Evolutionary conservation across 2,329 filamentous ascomycete genomes (phyloP).

Genomic region (Cadophora sp.): DNA sequence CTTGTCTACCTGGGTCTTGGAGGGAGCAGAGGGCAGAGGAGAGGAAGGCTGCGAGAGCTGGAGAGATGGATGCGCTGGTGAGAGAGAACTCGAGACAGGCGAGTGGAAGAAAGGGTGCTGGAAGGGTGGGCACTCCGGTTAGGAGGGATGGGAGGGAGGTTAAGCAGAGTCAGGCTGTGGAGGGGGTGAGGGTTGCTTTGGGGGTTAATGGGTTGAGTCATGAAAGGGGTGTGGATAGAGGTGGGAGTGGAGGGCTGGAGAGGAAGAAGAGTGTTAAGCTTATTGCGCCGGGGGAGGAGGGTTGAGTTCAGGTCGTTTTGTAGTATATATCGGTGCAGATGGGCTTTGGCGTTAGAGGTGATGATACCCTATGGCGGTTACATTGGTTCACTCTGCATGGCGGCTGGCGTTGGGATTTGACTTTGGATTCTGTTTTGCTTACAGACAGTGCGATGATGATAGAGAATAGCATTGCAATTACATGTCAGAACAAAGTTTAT

Average conservation of each 20-base stretch:
- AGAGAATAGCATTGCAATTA: not conserved
- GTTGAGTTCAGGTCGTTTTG: not conserved
- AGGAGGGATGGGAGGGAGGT: conserved; percentile 61
- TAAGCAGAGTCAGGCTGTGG: conserved; percentile 65
- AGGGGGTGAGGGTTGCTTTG: conserved; percentile 62
- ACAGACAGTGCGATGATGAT: not conserved
- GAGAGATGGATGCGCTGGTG: conserved; percentile 54
- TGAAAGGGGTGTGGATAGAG: conserved; percentile 16
- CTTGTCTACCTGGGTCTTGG: conserved; percentile 64
- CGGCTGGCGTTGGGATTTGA: not conserved
- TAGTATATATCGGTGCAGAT: conserved; percentile 9
- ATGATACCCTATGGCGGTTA: conserved; percentile 19
- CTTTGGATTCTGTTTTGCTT: not conserved
- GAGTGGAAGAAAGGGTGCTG: conserved; percentile 24
- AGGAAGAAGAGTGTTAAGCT: conserved; percentile 71
- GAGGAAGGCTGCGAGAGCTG: conserved; percentile 40
- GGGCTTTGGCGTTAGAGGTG: conserved; percentile 19
- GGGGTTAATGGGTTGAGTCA: conserved; percentile 32
- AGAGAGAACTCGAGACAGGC: conserved; percentile 35
- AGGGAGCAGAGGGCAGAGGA: conserved; percentile 52
- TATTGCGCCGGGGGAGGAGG: conserved; percentile 45
- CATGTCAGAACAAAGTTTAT: not conserved
- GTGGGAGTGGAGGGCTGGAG: conserved; percentile 53
- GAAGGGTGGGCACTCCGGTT: conserved; percentile 40
- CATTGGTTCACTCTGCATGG: not conserved